Base-by-base conservation (phyloP, 805 yeast species). In the Hanseniaspora thailandica region DNA sequence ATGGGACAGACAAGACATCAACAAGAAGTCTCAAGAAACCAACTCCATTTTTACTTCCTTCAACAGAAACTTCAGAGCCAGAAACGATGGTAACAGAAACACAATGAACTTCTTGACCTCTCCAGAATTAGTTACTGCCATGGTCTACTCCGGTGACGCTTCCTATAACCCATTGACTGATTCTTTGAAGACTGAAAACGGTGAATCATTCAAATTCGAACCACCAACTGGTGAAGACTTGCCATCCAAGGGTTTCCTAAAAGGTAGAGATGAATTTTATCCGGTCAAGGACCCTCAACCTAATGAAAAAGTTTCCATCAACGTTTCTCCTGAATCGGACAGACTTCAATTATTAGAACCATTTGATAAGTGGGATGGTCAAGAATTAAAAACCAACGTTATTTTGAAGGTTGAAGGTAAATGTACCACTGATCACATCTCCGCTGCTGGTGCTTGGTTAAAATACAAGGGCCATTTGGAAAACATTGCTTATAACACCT, bases 401-500 rank as follows among this genome's bases (percentile, higher is more conserved):
- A 71, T 89, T 57, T 70, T 90, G 65, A 90, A 90, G 71, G 97
- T 93, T 45, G 90, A 87, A 71, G 98, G 98, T 58, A 90, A 90
- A 70, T 93, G 97, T 76, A 90, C 98, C 40, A 90, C 98, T 36
- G 98, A 90, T 68, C 98, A 90, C 67, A 93, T 90, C 61, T 88
- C 97, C 25, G 97, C 97, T 50, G 98, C 98, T 45, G 98, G 98
- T 64, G 94, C 83, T 15, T 90, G 98, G 98, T 78, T 90, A 71
- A 93, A 93, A 74, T 90, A 93, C 74, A 93, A 93, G 73, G 98
- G 98, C 40, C 98, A 90, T 66, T 76, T 90, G 63, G 96, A 90
- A 66, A 90, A 90, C 71, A 93, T 90, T 60, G 85, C 96, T 9
- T 78, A 93, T 72, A 90, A 90, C 73, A 93, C 97, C 12, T 75